These are phyloP conservation scores for Fusarium continuum DNA, from an alignment of 2,329 filamentous ascomycete species.

Conservation along the genomic window DNA sequence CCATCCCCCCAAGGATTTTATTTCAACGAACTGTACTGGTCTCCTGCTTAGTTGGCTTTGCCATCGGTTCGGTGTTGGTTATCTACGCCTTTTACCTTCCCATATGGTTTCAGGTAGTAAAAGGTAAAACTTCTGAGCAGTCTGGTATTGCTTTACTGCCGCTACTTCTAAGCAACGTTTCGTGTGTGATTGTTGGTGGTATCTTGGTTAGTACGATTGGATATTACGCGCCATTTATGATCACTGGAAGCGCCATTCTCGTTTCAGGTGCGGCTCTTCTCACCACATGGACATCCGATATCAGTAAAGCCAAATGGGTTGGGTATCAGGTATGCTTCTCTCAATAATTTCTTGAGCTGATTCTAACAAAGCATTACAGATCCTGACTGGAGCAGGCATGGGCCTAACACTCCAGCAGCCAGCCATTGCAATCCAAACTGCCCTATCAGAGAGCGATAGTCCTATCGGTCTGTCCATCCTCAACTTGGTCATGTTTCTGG, in stretches of 20 bases:
- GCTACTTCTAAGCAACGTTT: background rate
- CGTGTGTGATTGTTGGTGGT: conserved; percentile 12
- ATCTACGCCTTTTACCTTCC: conserved; percentile 19
- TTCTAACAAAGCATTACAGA: background rate
- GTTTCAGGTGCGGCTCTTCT: conserved; percentile 4
- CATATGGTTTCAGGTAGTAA: conserved; percentile 21
- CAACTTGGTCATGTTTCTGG: conserved; percentile 5
- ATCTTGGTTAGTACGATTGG: conserved; percentile 5
- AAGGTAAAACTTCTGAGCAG: background rate
- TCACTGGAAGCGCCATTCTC: background rate
- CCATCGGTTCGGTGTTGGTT: background rate
- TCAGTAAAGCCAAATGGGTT: background rate
- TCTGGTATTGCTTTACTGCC: conserved; percentile 16
- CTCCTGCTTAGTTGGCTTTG: background rate
- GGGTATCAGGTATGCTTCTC: conserved; percentile 12
- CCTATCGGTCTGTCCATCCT: conserved; percentile 9
- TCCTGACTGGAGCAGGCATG: conserved; percentile 11
- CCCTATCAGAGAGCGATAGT: conserved; percentile 9
- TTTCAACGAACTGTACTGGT: background rate
- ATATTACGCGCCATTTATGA: conserved; percentile 12
- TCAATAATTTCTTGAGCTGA: fast-evolving
- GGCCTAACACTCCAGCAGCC: conserved; percentile 8
- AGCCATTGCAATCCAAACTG: conserved; percentile 9
- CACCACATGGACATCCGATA: conserved; percentile 9
- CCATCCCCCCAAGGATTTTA: background rate